phyloP scores from a whole-genome alignment of 176 grass and related monocot genomes.

The Triticum urartu region DNA sequence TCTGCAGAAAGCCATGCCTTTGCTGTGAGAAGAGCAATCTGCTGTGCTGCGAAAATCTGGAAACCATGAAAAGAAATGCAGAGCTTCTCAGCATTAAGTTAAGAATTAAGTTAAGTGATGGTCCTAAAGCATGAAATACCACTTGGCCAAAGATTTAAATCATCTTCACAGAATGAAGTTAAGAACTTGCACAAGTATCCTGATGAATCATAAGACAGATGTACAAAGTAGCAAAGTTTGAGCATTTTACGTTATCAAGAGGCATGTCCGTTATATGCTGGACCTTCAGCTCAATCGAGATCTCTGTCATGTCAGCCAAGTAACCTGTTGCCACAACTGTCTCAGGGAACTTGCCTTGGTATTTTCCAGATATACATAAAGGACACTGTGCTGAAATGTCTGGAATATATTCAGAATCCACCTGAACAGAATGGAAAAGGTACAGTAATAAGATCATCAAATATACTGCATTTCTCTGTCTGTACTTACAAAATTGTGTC shows the following conservation, averaged over 20 bases:
- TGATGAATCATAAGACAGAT: conserved; percentile 7
- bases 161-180: background rate
- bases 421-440: conserved; percentile 36
- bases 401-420: conserved; percentile 69
- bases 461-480: background rate
- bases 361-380: conserved; percentile 84
- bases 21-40: conserved; percentile 79
- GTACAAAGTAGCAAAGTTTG: background rate
- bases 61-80: conserved; percentile 12
- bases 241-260: conserved; percentile 69
- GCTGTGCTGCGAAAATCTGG: conserved; percentile 66
- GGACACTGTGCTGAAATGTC: conserved; percentile 70
- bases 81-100: background rate
- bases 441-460: conserved; percentile 3
- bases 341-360: conserved; percentile 67
- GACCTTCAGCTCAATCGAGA: conserved; percentile 83
- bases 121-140: background rate
- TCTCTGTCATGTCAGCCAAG: conserved; percentile 80
- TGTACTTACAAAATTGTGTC: background rate
- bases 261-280: conserved; percentile 75
- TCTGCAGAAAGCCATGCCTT: conserved; percentile 80
- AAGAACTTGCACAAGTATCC: background rate
- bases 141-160: conserved; percentile 21
- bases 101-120: background rate
- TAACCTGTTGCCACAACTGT: conserved; percentile 72